Evolutionary conservation across 805 yeast genomes (phyloP).

Genomic region (Cyberlindnera galapagoensis): DNA sequence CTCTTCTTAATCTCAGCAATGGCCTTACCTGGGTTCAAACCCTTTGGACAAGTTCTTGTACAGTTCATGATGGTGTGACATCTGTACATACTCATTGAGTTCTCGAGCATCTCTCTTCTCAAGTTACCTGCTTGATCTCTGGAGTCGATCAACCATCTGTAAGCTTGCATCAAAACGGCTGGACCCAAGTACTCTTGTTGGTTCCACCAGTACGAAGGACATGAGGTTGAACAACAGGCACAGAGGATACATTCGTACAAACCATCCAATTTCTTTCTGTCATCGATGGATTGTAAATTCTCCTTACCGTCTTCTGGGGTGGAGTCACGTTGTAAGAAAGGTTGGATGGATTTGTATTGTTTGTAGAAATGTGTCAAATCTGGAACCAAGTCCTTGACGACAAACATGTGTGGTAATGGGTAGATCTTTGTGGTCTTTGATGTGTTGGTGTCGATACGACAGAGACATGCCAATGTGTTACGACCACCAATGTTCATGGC

Average conservation of each 20-base stretch:
- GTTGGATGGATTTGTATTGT: constrained; percentile 97
- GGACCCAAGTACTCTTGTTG: constrained; percentile 98
- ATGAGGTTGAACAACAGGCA: constrained; percentile 97
- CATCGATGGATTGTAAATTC: constrained; percentile 83
- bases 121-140: constrained; percentile 83
- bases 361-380: constrained; percentile 96
- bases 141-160: constrained; percentile 96
- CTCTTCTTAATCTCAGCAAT: constrained; percentile 95
- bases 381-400: constrained; percentile 95
- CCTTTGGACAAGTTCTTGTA: constrained; percentile 97
- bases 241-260: constrained; percentile 95
- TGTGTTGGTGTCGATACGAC: constrained; percentile 81
- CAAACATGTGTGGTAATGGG: constrained; percentile 97
- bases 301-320: constrained; percentile 89
- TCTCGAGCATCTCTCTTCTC: constrained; percentile 88
- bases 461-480: constrained; percentile 94
- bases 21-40: constrained; percentile 95
- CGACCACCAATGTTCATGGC: constrained; percentile 99
- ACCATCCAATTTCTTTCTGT: constrained; percentile 95
- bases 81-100: constrained; percentile 96
- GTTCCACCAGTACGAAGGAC: constrained; percentile 99
- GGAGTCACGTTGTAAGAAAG: constrained; percentile 76
- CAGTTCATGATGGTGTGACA: constrained; percentile 99
- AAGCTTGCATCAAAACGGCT: constrained; percentile 98
- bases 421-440: constrained; percentile 78